A percentile compares a stretch with the other conserved stretches of the same genome.
These are phyloP conservation scores for Botrytis galanthina DNA, from an alignment of 2,329 filamentous ascomycete genomes.

Conservation along the genomic window DNA sequence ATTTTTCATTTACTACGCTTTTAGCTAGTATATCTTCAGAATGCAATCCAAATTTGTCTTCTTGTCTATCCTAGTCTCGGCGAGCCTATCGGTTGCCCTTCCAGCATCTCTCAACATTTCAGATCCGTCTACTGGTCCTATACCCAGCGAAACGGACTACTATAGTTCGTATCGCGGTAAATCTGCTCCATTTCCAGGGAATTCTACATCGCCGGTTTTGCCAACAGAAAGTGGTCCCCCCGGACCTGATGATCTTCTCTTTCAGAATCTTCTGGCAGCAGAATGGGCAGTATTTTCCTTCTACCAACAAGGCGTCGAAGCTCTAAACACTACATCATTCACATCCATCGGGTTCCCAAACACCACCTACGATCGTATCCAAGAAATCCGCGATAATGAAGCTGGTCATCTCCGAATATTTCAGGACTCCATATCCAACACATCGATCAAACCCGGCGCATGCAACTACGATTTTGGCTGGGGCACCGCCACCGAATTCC, in stretches of 20 bases:
- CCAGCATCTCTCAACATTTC: constrained; percentile 10
- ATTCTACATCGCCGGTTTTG: constrained; percentile 39
- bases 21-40: background rate
- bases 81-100: background rate
- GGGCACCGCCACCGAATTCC: constrained; percentile 28
- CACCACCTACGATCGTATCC: constrained; percentile 42
- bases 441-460: constrained; percentile 43
- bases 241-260: constrained; percentile 44
- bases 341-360: constrained; percentile 40
- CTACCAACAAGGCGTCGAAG: constrained; percentile 45
- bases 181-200: constrained; percentile 41
- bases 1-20: background rate
- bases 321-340: constrained; percentile 42
- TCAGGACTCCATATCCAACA: constrained; percentile 44
- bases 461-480: constrained; percentile 40
- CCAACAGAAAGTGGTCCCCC: constrained; percentile 36
- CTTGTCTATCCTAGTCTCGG: background rate
- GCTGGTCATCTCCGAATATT: constrained; percentile 47
- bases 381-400: constrained; percentile 47
- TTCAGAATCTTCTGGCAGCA: constrained; percentile 46
- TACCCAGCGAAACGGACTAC: constrained; percentile 37
- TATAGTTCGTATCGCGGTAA: constrained; percentile 40
- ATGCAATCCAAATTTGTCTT: background rate
- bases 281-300: constrained; percentile 48
- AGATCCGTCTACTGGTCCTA: constrained; percentile 24